Base-by-base conservation (phyloP, 148 eudicot species). In the Selenicereus undatus region DNA sequence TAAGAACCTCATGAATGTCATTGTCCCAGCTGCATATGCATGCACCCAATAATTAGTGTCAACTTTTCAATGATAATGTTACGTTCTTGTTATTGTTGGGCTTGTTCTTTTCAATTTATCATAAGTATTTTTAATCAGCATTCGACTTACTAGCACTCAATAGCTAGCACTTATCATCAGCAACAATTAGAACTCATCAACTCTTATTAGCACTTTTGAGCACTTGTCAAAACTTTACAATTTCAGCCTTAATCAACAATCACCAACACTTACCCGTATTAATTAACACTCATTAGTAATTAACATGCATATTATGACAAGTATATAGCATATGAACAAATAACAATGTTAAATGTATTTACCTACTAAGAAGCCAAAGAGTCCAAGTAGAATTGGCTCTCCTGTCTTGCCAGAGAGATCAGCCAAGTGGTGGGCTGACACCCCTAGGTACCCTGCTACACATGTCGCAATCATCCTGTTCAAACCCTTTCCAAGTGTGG, bases 401-500 rank as follows among this genome's bases (percentile, higher is more conserved):
- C 89, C 89, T 16, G 78, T 76, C 3, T 81, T 73, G 17, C 89
- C 89, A 1, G 85, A 75, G 16, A 79, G 81, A 77, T 84, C 78
- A 35, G 86, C 89, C 77, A 86, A 18, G 62, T 84, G 78, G 80
- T 84, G 86, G 1, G 80, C 86, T 45, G 71, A 68, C 58, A 82
- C 86, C 27, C 89, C 89, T 52, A 86, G 60, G 30, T 76, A 71
- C 30, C 85, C 89, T 27, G 84, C 89, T 22, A 86, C 70, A 71
- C 79, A 80, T 16, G 89, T 86, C 45, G 83, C 79, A 2, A 80
- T 70, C 84, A 81, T 78, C 39, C 88, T 73, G 69, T 86, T 86
- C n/a, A 83, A 52, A 30, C 88, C 88, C 70, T 86, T 86, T 21
- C 88, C 88, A 8, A 86, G 81, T 22, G 88, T 86, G 16, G 88